Base-by-base conservation (phyloP, 2,329 filamentous ascomycete species). In the Bipolaris zeicola region DNA sequence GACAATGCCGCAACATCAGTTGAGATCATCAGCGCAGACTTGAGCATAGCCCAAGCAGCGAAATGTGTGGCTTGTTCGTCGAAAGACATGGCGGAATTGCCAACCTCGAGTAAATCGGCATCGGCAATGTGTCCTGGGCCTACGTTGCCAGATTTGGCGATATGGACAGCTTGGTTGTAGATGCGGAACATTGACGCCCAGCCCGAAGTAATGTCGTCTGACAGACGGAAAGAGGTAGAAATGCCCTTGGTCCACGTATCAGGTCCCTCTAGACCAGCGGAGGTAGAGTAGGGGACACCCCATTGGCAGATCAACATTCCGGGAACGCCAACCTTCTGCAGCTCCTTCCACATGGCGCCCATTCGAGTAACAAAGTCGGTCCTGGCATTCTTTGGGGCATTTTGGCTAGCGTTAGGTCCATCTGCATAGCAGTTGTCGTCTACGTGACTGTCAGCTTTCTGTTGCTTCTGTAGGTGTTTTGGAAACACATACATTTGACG, bases 21-120 rank as follows among this genome's bases (percentile, higher is more conserved):
- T 1, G 62, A 64, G 16, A 66, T 61, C 61, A 66, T 64, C 7
- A 66, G 60, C 22, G 62, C 63, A 7, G 63, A 64, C 47, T 64
- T 66, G 13, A 66, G 47, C 63, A 66, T 66, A 16, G 63, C 63
- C 63, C 63, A 66, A 3, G 57, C 55, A 2, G 63, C 63, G 3
- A 66, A 66, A 33, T 66, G 61, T 6, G 63, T 66, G n/a, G 63
- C 59, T 47, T 66, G 62, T 50, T 66, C 63, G 37, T 66, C 63
- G 16, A 63, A 66, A 1, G 60, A 53, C 63, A 64, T 64, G 14
- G 55, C 61, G 22, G 13, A 26, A 22, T 66, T 64, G 14, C 62
- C 63, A 3, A 66, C 62, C 43, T 61, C 58, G 16, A 66, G 63
- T 36, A 66, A 22, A 20, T 66, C 63, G 24, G 63, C 63, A 45